A percentile compares a stretch with the other conserved stretches of the same genome.
These are phyloP conservation scores for Cicer chorassanicum DNA, from an alignment of 306 rosid genomes.

Conservation along the genomic window DNA sequence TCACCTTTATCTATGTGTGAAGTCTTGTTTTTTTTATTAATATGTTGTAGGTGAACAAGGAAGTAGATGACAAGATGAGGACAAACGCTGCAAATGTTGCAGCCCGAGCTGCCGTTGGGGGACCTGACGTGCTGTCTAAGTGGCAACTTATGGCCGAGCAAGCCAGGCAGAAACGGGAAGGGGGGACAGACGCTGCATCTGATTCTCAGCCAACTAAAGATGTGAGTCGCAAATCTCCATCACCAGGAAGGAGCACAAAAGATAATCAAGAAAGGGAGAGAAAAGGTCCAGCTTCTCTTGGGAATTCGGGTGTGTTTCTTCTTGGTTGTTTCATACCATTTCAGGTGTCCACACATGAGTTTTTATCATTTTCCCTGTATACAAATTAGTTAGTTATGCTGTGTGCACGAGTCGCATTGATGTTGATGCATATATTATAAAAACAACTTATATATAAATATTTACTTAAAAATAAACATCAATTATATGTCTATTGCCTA, in stretches of 20 bases:
- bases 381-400: not conserved
- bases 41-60: constrained; percentile 67
- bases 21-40: constrained; percentile 32
- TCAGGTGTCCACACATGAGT: not conserved
- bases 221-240: constrained; percentile 61
- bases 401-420: not conserved
- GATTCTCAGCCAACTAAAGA: constrained; percentile 77
- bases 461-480: not conserved
- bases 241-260: constrained; percentile 66
- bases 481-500: not conserved
- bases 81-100: constrained; percentile 97
- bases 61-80: constrained; percentile 96
- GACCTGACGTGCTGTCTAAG: constrained; percentile 92
- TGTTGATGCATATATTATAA: constrained; percentile 5
- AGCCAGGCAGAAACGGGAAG: constrained; percentile 93
- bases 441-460: not conserved
- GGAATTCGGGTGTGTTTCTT: constrained; percentile 55
- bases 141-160: constrained; percentile 99
- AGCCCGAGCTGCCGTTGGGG: constrained; percentile 98
- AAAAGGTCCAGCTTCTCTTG: constrained; percentile 51
- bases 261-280: constrained; percentile 70
- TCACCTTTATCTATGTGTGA: constrained; percentile 14
- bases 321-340: constrained; percentile 31
- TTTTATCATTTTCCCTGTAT: not conserved
- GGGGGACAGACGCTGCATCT: constrained; percentile 67